phyloP scores from a whole-genome alignment of 768 basidiomycete species.

The Calocybe cyanea region DNA sequence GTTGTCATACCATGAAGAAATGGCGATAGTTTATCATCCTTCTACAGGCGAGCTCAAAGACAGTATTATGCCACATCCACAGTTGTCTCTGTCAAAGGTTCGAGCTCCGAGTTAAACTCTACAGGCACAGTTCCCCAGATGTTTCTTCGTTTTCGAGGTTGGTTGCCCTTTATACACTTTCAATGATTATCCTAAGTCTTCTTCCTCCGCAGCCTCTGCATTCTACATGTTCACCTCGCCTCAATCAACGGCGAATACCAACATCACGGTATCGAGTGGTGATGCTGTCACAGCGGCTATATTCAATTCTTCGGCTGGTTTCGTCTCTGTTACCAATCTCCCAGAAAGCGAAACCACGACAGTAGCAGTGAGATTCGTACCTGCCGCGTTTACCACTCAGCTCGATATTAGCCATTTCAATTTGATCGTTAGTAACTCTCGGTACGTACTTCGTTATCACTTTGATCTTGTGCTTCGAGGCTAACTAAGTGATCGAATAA shows the following conservation, averaged over 20 bases:
- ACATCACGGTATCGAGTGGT: constrained; percentile 46
- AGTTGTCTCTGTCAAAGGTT: constrained; percentile 35
- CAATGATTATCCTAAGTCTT: neutral
- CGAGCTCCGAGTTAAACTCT: constrained; percentile 34
- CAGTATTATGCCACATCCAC: constrained; percentile 21
- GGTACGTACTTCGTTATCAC: constrained; percentile 25
- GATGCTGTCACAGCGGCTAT: constrained; percentile 24
- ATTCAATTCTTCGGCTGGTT: constrained; percentile 38
- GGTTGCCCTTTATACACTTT: constrained; percentile 3
- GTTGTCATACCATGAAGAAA: neutral
- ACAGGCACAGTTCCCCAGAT: constrained; percentile 50
- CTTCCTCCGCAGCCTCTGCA: constrained; percentile 31
- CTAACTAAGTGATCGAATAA: neutral
- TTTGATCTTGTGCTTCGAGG: no score
- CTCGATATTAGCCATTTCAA: constrained; percentile 36
- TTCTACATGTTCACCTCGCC: constrained; percentile 40
- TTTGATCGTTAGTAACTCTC: constrained; percentile 32
- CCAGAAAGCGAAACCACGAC: constrained; percentile 35
- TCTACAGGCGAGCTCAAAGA: constrained; percentile 14
- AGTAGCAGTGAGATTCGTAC: constrained; percentile 38
- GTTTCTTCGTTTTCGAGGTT: constrained; percentile 55
- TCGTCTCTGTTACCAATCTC: constrained; percentile 36
- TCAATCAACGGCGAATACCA: constrained; percentile 47
- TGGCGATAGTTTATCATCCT: neutral
- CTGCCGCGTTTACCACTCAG: constrained; percentile 20